phyloP scores from a whole-genome alignment of 2,329 filamentous ascomycete species.

The Aspergillus piperis region DNA sequence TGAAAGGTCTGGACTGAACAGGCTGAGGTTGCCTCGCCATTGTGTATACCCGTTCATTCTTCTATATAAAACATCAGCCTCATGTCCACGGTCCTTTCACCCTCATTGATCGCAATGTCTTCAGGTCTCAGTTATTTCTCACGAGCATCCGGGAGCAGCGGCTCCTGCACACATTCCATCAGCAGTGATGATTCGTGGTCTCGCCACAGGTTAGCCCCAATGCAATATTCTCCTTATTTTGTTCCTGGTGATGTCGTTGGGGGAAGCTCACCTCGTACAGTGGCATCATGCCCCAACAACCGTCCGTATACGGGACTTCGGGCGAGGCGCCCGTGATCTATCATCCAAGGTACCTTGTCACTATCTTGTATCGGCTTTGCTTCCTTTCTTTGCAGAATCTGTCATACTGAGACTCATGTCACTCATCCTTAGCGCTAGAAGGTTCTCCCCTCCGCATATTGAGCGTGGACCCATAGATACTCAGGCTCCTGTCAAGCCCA shows the following conservation, averaged over 20 bases:
- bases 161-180: slow-evolving; percentile 32
- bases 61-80: slow-evolving; percentile 14
- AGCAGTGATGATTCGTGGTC: slow-evolving; percentile 36
- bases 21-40: neutral
- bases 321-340: slow-evolving; percentile 35
- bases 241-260: neutral
- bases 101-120: slow-evolving; percentile 33
- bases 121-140: slow-evolving; percentile 34
- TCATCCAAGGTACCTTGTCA: slow-evolving; percentile 39
- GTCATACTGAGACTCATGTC: slow-evolving; percentile 20
- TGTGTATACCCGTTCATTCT: neutral
- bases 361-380: slow-evolving; percentile 7
- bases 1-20: slow-evolving; percentile 7
- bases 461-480: slow-evolving; percentile 33
- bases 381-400: slow-evolving; percentile 11
- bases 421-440: slow-evolving; percentile 32
- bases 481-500: slow-evolving; percentile 24
- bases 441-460: slow-evolving; percentile 31
- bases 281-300: slow-evolving; percentile 33
- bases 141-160: slow-evolving; percentile 29
- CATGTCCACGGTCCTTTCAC: slow-evolving; percentile 36
- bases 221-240: slow-evolving; percentile 13
- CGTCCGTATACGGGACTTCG: slow-evolving; percentile 32
- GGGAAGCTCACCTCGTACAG: slow-evolving; percentile 29
- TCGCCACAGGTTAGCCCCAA: slow-evolving; percentile 39